Evolutionary conservation across 331 rosid genomes (phyloP), one percentile per base, ranked within the genome.

Genomic region (Phaseolus coccineus): DNA sequence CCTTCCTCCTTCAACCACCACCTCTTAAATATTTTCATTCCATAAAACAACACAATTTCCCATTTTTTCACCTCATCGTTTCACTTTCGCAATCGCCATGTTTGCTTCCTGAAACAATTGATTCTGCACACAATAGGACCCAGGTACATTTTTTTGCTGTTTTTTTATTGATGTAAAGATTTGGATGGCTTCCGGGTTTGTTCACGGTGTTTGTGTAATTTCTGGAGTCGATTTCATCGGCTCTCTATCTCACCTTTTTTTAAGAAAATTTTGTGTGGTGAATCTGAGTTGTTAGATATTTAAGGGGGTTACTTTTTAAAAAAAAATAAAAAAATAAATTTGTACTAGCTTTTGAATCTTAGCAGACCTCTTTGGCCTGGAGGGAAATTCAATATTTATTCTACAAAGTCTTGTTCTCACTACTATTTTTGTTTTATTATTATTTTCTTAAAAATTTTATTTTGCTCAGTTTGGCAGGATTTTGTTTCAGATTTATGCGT

Each of bases 241-340:
- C 10, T 13, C 11, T 11, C 22, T 1, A 3, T 39, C 16, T 4
- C 2, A 8, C 25, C 1, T 39, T 27, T 4, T 53, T 42, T 5
- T 28, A 3, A 46, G 16, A 12, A 12, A 16, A 0, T 24, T n/a
- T 27, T 72, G 28, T 80, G 50, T 30, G 66, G 66, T 77, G 47
- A 84, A 84, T 80, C 83, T 81, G 51, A 69, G 66, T 15, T 71
- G 46, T 25, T 71, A 82, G 37, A 71, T 83, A 76, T 77, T 68
- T 67, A 12, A 65, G 47, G 13, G 48, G 0, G 6, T 19, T 53
- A 4, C 22, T 69, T 19, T 4, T 16, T 13, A 37, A 19, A 19
- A 19, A 19, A 19, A 19, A 19, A 19, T 19, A 19, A 19, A 19
- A 19, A 19, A 19, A 19, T 19, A 19, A 19, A 7, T 30, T 64